Percentiles rank a stretch among this genome's conserved stretches.
These are phyloP conservation scores for Teunomyces tritomae DNA, from an alignment of 805 yeast genomes.

Conservation along the genomic window DNA sequence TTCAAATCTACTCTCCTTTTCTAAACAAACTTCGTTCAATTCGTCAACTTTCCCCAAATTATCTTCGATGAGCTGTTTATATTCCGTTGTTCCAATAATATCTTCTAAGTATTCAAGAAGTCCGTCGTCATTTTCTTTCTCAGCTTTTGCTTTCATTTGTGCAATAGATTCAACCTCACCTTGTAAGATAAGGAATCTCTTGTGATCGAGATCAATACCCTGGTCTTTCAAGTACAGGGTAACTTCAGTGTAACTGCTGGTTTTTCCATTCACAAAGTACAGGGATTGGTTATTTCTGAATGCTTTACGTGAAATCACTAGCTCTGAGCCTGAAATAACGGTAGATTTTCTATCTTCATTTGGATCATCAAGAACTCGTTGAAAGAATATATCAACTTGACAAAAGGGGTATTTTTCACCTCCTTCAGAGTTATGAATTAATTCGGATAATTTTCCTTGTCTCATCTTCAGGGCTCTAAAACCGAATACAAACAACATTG, in stretches of 20 bases:
- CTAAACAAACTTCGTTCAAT: conserved; percentile 76
- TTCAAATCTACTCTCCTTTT: conserved; percentile 75
- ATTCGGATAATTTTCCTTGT: conserved; percentile 86
- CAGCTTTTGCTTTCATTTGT: conserved; percentile 98
- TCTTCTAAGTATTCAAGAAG: conserved; percentile 91
- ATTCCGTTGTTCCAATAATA: conserved; percentile 89
- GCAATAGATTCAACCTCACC: conserved; percentile 99
- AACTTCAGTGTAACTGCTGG: conserved; percentile 75
- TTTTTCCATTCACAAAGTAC: conserved; percentile 68
- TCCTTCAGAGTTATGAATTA: conserved; percentile 86
- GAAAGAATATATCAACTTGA: conserved; percentile 87
- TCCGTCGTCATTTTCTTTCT: conserved; percentile 88
- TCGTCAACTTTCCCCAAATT: conserved; percentile 59
- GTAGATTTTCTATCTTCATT: conserved; percentile 27
- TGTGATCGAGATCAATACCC: conserved; percentile 94
- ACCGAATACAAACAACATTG: conserved; percentile 94
- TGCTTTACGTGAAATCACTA: conserved; percentile 81
- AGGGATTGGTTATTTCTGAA: conserved; percentile 71
- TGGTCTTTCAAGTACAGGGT: conserved; percentile 68
- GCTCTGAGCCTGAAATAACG: conserved; percentile 49
- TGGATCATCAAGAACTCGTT: conserved; percentile 63
- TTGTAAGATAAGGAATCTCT: conserved; percentile 88
- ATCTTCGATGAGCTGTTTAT: conserved; percentile 73
- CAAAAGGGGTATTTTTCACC: conserved; percentile 61
- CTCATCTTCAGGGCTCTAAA: conserved; percentile 96